A percentile compares a stretch with the other conserved stretches of the same genome.
These are phyloP conservation scores for Protomyces inundatus DNA, from an alignment of 1,139 yeast species.

Conservation along the genomic window DNA sequence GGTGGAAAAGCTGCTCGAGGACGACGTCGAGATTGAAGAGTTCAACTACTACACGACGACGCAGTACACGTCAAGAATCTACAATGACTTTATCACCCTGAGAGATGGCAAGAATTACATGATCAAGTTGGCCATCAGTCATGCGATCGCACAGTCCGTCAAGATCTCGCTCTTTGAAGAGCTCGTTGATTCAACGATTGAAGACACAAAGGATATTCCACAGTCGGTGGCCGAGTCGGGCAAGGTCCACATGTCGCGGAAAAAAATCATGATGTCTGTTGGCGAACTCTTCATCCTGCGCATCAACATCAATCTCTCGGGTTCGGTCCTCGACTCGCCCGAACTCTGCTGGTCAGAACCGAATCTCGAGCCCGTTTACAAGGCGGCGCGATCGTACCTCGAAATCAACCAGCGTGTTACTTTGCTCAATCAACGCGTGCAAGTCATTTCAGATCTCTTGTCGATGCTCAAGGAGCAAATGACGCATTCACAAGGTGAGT, in stretches of 20 bases:
- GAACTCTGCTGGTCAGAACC: conserved; percentile 99
- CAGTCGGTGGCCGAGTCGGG: conserved; percentile 92
- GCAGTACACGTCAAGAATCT: conserved; percentile 67
- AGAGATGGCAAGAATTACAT: conserved; percentile 85
- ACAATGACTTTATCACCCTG: conserved; percentile 87
- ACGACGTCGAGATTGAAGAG: conserved; percentile 85
- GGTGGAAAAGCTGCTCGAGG: conserved; percentile 60
- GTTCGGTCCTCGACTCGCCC: conserved; percentile 91
- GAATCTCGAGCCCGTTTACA: conserved; percentile 91
- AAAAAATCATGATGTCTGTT: conserved; percentile 91
- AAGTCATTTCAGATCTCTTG: conserved; percentile 83
- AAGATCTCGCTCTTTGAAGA: conserved; percentile 92
- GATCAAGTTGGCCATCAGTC: conserved; percentile 86
- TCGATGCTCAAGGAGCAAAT: conserved; percentile 93
- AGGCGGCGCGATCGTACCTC: conserved; percentile 88
- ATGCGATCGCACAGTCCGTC: conserved; percentile 95
- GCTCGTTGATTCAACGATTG: conserved; percentile 89
- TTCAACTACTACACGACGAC: conserved; percentile 89
- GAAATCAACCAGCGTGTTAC: conserved; percentile 92
- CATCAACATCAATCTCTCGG: conserved; percentile 78
- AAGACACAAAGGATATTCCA: conserved; percentile 94
- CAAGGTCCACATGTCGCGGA: conserved; percentile 87
- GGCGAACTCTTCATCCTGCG: conserved; percentile 90
- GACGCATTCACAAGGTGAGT: conserved; percentile 53
- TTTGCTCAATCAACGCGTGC: conserved; percentile 75